Base-by-base conservation (phyloP, 495 filamentous ascomycete species). In the Physcia stellaris region DNA sequence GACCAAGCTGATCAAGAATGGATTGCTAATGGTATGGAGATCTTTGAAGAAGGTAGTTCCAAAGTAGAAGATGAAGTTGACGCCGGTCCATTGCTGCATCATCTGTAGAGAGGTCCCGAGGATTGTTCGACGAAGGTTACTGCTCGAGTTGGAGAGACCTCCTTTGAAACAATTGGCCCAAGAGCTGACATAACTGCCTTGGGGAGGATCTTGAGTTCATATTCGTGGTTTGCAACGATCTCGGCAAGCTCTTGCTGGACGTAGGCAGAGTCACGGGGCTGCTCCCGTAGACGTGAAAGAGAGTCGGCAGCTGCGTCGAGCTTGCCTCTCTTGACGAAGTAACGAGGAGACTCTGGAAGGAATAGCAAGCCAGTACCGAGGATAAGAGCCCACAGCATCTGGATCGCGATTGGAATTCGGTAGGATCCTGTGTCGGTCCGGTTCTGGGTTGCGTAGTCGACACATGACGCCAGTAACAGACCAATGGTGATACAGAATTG, bases 21-120 rank as follows among this genome's bases (percentile, higher is more conserved):
- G 68, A 63, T 86, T 73, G 26, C 43, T 44, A 51, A 92, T 80
- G 47, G 80, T 66, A 47, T 65, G 75, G 22, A 77, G 66, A 56
- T 66, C 50, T 46, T 73, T 59, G 63, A 90, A 80, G 73, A 87
- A 88, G 35, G 76, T 71, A 20, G 81, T 85, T 31, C 77, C 78
- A 58, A 80, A 90, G 68, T 87, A 93, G 73, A 92, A 88, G 63
- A 92, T 77, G 66, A 90, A 88, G 69, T 92, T 90, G 61, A 92
- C 77, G 63, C 83, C 83, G 19, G 83, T 78, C 66, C 87, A 61
- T 49, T 84, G 80, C 54, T 84, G 79, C 10, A 86, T 67, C 12
- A 58, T 70, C 53, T 84, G 80, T 15, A 84, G 41, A 12, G 73
- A 75, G 30, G 73, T 79, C 52, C 83, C 83, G 29, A 86, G 67